phyloP scores from a whole-genome alignment of 441 rosid genomes.

The Erodium texanum region DNA sequence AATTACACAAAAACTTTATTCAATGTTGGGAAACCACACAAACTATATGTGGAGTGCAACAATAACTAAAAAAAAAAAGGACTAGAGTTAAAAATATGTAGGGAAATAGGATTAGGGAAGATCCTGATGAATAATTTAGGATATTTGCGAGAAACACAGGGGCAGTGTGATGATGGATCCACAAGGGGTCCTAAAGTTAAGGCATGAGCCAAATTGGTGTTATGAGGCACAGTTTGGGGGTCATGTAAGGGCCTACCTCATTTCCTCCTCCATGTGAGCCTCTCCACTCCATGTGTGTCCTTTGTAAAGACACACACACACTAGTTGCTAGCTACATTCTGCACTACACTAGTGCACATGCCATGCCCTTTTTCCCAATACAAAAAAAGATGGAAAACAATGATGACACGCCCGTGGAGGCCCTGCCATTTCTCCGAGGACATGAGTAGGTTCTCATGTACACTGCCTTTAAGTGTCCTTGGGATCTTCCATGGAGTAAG shows the following conservation, averaged over 20 bases:
- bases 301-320: background rate
- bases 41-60: too few species aligned
- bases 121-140: background rate
- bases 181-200: background rate
- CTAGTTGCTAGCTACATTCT: background rate
- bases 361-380: too few species aligned
- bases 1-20: too few species aligned
- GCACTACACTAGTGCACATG: background rate
- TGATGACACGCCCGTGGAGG: too few species aligned
- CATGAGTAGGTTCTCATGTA: too few species aligned
- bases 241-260: background rate
- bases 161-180: background rate
- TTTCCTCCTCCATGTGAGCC: background rate
- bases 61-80: too few species aligned
- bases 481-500: too few species aligned
- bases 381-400: too few species aligned
- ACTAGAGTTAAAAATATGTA: background rate
- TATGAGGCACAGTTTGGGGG: background rate
- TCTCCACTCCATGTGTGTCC: background rate
- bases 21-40: too few species aligned
- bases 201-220: background rate
- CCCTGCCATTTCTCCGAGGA: too few species aligned
- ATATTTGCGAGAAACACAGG: background rate
- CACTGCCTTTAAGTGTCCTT: too few species aligned
- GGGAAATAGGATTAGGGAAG: background rate